Percentiles rank a stretch among this genome's conserved stretches.
These are phyloP conservation scores for Phallus indusiatus DNA, from an alignment of 768 basidiomycete genomes.

Conservation along the genomic window DNA sequence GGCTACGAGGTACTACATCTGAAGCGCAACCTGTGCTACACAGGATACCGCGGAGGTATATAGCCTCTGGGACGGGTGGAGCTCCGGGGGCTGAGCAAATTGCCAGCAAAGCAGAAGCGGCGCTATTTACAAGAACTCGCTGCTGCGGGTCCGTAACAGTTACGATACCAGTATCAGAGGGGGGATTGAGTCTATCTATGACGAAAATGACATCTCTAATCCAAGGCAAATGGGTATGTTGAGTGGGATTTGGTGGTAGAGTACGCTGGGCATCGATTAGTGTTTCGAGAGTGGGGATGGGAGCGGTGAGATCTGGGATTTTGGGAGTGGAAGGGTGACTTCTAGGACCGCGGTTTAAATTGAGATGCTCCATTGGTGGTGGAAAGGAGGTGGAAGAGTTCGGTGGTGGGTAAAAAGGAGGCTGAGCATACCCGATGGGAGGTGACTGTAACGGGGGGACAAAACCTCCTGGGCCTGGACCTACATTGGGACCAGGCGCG, in stretches of 20 bases:
- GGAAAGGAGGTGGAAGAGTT: slow-evolving; percentile 10
- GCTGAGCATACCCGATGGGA: slow-evolving; percentile 10
- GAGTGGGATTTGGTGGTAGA: slow-evolving; percentile 39
- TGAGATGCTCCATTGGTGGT: slow-evolving; percentile 8
- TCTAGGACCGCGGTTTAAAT: slow-evolving; percentile 9
- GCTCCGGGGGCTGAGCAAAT: slow-evolving; percentile 33
- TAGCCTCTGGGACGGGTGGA: slow-evolving; percentile 54
- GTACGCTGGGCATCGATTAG: slow-evolving; percentile 42
- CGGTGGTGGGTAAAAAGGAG: slow-evolving; percentile 15
- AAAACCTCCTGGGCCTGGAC: background rate
- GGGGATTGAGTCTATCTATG: slow-evolving; percentile 46
- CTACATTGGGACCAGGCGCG: background rate
- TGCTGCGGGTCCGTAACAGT: slow-evolving; percentile 53
- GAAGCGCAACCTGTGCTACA: slow-evolving; percentile 65
- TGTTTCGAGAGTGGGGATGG: slow-evolving; percentile 55
- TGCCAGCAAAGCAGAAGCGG: slow-evolving; percentile 55
- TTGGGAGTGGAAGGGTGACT: slow-evolving; percentile 5
- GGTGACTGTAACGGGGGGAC: background rate
- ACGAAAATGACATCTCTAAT: slow-evolving; percentile 74
- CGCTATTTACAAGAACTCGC: slow-evolving; percentile 47
- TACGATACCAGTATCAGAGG: slow-evolving; percentile 29
- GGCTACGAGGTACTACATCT: slow-evolving; percentile 51
- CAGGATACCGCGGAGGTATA: slow-evolving; percentile 70
- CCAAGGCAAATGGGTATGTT: slow-evolving; percentile 65
- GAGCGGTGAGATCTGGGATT: slow-evolving; percentile 39